Conservation (phyloP, 805 yeast genomes). For the Saccharomyces kudriavzevii region DNA sequence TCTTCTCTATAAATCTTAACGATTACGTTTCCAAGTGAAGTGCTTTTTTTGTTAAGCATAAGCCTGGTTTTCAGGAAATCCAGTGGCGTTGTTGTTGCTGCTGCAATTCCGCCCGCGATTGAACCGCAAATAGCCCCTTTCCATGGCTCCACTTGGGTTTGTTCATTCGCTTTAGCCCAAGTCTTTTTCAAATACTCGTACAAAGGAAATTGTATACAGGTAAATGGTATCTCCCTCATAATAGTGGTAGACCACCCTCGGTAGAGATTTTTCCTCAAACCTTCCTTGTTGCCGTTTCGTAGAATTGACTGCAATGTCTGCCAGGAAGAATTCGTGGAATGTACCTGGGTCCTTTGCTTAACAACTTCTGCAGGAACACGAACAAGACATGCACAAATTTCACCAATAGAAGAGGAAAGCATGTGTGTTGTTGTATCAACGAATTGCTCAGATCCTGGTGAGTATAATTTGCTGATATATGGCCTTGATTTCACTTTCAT, state of each 20-base stretch:
- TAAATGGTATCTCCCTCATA: slow-evolving; percentile 93
- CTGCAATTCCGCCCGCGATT: slow-evolving; percentile 74
- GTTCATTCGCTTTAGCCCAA: slow-evolving; percentile 40
- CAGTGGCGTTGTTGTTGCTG: slow-evolving; percentile 72
- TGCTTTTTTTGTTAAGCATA: slow-evolving; percentile 55
- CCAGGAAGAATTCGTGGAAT: slow-evolving; percentile 45
- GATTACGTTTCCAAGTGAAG: slow-evolving; percentile 42
- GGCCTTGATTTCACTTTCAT: slow-evolving; percentile 46
- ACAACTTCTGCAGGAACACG: slow-evolving; percentile 96
- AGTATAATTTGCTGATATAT: slow-evolving; percentile 17
- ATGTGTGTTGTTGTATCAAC: slow-evolving; percentile 56
- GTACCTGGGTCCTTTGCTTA: slow-evolving; percentile 88
- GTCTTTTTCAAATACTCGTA: slow-evolving; percentile 71
- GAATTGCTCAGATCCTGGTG: slow-evolving; percentile 21
- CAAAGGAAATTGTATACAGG: slow-evolving; percentile 89
- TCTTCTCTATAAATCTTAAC: slow-evolving; percentile 55
- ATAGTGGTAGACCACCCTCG: slow-evolving; percentile 92
- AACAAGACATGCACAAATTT: slow-evolving; percentile 84
- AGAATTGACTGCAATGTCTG: slow-evolving; percentile 59
- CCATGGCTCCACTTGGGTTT: slow-evolving; percentile 32
- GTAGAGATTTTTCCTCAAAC: slow-evolving; percentile 68
- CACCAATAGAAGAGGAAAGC: slow-evolving; percentile 84
- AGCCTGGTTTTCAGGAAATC: slow-evolving; percentile 77
- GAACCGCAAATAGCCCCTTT: slow-evolving; percentile 84
- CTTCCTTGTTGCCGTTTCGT: slow-evolving; percentile 65